Evolutionary conservation across 805 yeast genomes (phyloP).

Genomic region (Saccharomycopsis fodiens): DNA sequence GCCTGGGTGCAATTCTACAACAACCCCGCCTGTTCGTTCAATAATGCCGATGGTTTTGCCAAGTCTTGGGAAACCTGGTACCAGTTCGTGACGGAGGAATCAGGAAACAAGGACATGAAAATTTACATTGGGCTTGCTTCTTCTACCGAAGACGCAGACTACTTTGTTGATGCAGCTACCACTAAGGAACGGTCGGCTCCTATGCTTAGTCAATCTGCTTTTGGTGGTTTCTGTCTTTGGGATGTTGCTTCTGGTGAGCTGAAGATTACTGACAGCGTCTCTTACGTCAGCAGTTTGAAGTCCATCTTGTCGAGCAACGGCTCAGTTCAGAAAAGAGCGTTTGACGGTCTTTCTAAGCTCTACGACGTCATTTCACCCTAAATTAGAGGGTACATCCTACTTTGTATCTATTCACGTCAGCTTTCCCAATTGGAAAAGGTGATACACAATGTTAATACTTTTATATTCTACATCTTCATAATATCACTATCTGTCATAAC

Average conservation of each 20-base stretch:
- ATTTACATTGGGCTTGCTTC: conserved; percentile 60
- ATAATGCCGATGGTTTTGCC: conserved; percentile 33
- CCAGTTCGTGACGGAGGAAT: conserved; percentile 32
- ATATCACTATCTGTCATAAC: too few species aligned
- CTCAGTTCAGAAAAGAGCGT: not conserved
- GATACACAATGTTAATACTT: too few species aligned
- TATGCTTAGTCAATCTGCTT: conserved; percentile 2
- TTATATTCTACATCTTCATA: too few species aligned
- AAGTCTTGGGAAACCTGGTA: conserved; percentile 41
- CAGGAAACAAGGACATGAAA: conserved; percentile 40
- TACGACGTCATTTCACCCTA: not conserved
- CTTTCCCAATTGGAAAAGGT: too few species aligned
- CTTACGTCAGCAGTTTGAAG: conserved; percentile 15
- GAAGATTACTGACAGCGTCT: conserved; percentile 12
- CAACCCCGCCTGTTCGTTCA: conserved; percentile 28
- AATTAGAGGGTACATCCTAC: too few species aligned
- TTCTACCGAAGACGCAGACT: conserved; percentile 45
- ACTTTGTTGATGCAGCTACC: conserved; percentile 33
- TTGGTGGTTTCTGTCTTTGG: conserved; percentile 20
- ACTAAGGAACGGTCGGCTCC: conserved; percentile 4
- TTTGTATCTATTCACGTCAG: too few species aligned
- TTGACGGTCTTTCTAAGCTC: not conserved
- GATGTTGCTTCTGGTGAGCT: conserved; percentile 15
- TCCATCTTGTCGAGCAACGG: conserved; percentile 14
- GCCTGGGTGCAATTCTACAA: conserved; percentile 62